phyloP scores from a whole-genome alignment of 2,329 filamentous ascomycete species.

The Colletotrichum zoysiae region DNA sequence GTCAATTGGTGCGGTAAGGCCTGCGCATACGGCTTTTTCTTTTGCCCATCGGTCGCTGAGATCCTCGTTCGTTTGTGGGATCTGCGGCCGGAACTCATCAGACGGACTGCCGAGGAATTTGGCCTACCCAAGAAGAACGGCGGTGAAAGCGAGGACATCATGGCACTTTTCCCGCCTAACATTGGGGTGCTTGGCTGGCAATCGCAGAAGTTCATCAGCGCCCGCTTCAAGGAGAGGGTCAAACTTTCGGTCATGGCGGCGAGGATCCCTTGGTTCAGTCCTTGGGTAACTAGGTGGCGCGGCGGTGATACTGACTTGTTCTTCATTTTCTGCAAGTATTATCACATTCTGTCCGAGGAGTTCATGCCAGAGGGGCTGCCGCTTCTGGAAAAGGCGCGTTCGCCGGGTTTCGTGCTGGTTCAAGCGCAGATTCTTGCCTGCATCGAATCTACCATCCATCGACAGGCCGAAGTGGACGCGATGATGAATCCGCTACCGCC shows the following conservation, averaged over 20 bases:
- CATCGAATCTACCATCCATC: constrained; percentile 86
- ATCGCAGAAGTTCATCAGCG: constrained; percentile 60
- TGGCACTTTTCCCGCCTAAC: constrained; percentile 75
- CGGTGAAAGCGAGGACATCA: constrained; percentile 73
- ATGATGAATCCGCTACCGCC: constrained; percentile 56
- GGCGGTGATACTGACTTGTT: constrained; percentile 90
- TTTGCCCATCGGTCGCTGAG: constrained; percentile 87
- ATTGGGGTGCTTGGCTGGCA: constrained; percentile 71
- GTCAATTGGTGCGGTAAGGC: constrained; percentile 92
- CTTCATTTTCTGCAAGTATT: constrained; percentile 92
- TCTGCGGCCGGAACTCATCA: constrained; percentile 75
- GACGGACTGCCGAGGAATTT: constrained; percentile 78
- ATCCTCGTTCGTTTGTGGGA: constrained; percentile 87
- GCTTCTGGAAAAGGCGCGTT: constrained; percentile 69
- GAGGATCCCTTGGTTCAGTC: constrained; percentile 85
- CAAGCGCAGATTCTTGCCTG: constrained; percentile 85
- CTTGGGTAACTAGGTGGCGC: constrained; percentile 88
- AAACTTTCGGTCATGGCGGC: constrained; percentile 75
- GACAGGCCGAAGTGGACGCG: constrained; percentile 69
- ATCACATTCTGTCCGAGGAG: constrained; percentile 82
- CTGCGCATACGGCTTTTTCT: constrained; percentile 93
- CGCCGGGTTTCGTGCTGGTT: constrained; percentile 83
- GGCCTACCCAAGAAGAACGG: constrained; percentile 69
- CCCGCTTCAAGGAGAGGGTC: constrained; percentile 74
- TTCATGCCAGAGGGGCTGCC: constrained; percentile 71